phyloP scores from a whole-genome alignment of 768 basidiomycete genomes.

The Xerocomellus intermedius region DNA sequence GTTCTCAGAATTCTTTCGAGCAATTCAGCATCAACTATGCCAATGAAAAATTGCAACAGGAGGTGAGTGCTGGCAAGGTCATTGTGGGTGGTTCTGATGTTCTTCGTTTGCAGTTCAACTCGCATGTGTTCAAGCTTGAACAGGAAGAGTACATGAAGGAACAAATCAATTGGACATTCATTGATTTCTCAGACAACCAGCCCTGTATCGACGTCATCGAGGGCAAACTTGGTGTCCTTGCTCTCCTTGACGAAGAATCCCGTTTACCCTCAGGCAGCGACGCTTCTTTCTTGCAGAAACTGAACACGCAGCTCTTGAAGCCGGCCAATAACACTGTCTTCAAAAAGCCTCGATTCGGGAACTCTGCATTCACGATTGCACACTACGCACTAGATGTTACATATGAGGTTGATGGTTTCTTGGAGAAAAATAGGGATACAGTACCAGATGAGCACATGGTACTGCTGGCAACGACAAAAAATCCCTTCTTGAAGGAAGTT shows the following conservation, averaged over 20 bases:
- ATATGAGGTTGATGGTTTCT: slow-evolving; percentile 96
- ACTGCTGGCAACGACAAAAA: slow-evolving; percentile 81
- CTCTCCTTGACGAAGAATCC: slow-evolving; percentile 96
- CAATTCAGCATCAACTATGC: slow-evolving; percentile 99
- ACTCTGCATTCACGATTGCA: slow-evolving; percentile 94
- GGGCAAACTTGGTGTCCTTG: slow-evolving; percentile 92
- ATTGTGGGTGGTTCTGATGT: slow-evolving; percentile 11
- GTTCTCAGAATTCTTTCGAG: slow-evolving; percentile 77
- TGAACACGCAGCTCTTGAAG: slow-evolving; percentile 81
- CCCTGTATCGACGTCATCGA: slow-evolving; percentile 99
- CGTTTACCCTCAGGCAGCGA: slow-evolving; percentile 93
- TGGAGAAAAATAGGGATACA: slow-evolving; percentile 98
- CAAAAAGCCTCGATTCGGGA: slow-evolving; percentile 99
- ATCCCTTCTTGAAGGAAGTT: slow-evolving; percentile 92
- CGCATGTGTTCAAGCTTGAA: slow-evolving; percentile 98
- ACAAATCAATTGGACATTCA: slow-evolving; percentile 99
- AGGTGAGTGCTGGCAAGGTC: slow-evolving; percentile 49
- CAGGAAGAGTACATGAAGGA: slow-evolving; percentile 99
- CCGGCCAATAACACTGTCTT: slow-evolving; percentile 84
- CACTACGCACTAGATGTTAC: slow-evolving; percentile 99
- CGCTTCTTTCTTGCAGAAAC: slow-evolving; percentile 87
- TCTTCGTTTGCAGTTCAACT: slow-evolving; percentile 73
- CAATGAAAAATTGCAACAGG: slow-evolving; percentile 97
- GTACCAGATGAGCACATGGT: slow-evolving; percentile 98
- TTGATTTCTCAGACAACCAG: slow-evolving; percentile 98